phyloP scores from a whole-genome alignment of 495 filamentous ascomycete genomes.

The Chaetomidium leptoderma region DNA sequence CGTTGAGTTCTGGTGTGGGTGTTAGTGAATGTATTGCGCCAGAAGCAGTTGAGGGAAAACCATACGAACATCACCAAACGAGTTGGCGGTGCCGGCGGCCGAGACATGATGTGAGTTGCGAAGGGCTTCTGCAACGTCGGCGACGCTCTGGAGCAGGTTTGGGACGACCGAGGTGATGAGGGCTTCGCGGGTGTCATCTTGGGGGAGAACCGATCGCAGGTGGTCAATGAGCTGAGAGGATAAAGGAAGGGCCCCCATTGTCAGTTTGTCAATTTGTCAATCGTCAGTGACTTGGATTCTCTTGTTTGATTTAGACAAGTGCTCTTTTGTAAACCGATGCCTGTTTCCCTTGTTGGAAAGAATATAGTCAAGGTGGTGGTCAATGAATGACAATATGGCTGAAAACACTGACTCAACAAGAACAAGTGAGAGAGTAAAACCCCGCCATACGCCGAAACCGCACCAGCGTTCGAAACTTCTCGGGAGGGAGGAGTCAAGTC shows the following conservation, averaged over 20 bases:
- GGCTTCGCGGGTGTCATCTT: conserved; percentile 1
- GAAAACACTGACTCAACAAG: too few relatives aligned
- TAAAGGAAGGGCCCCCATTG: not conserved
- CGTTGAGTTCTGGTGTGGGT: conserved; percentile 41
- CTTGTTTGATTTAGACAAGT: too few relatives aligned
- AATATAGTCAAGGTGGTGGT: too few relatives aligned
- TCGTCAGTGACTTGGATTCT: too few relatives aligned
- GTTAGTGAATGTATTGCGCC: not conserved
- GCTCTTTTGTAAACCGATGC: too few relatives aligned
- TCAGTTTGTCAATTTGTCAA: too few relatives aligned
- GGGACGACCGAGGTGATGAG: conserved; percentile 39
- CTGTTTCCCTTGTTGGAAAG: too few relatives aligned
- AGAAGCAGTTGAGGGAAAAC: not conserved
- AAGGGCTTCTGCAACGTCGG: conserved; percentile 34
- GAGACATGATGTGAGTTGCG: conserved; percentile 39
- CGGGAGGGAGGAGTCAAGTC: not conserved
- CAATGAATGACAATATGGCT: not conserved
- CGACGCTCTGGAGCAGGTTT: conserved; percentile 35
- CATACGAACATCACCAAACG: conserved; percentile 48
- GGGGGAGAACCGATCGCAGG: conserved; percentile 17
- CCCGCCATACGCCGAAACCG: conserved; percentile 9
- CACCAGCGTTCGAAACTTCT: not conserved
- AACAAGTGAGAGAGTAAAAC: too few relatives aligned
- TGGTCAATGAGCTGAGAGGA: not conserved
- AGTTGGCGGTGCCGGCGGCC: conserved; percentile 44